A percentile compares a stretch with the other conserved stretches of the same genome.
Conservation (phyloP, 1,284 basidiomycete species). For the Ceratobasidium sp. region DNA sequence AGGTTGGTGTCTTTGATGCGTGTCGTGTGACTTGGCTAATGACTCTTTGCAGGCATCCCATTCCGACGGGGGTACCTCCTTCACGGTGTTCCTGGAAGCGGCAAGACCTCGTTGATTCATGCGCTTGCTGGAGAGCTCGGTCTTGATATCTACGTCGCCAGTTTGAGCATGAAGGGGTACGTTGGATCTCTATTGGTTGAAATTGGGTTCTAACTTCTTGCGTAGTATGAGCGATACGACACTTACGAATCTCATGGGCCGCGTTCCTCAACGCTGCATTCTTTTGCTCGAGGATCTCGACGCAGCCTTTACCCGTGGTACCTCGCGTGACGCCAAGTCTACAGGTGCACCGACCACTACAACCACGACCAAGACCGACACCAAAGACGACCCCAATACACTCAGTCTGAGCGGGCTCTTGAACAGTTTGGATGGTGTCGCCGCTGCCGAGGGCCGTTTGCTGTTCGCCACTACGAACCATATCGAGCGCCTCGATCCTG, state of each 20-base stretch:
- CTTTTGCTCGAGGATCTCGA: conserved; percentile 71
- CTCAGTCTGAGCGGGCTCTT: conserved; percentile 68
- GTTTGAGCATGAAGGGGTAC: conserved; percentile 67
- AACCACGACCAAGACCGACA: conserved; percentile 56
- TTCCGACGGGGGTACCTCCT: conserved; percentile 70
- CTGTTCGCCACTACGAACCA: conserved; percentile 72
- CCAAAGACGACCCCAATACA: no score
- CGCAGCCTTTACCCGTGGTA: conserved; percentile 66
- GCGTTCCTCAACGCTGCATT: conserved; percentile 66
- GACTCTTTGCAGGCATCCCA: conserved; percentile 71
- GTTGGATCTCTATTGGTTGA: no score
- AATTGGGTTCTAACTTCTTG: no score
- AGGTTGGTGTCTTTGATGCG: no score
- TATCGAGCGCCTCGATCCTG: conserved; percentile 67
- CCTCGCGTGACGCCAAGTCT: conserved; percentile 39
- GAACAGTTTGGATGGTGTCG: conserved; percentile 69
- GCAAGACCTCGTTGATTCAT: conserved; percentile 67
- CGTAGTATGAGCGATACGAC: conserved; percentile 66
- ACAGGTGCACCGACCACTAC: conserved; percentile 45
- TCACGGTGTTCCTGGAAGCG: conserved; percentile 63
- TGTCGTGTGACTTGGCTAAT: no score
- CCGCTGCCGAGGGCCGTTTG: conserved; percentile 66
- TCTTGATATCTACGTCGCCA: conserved; percentile 71
- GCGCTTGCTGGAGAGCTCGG: conserved; percentile 68
- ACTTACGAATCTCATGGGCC: conserved; percentile 63